Conservation (phyloP, 2,329 filamentous ascomycete genomes). For the Apiospora aurea region DNA sequence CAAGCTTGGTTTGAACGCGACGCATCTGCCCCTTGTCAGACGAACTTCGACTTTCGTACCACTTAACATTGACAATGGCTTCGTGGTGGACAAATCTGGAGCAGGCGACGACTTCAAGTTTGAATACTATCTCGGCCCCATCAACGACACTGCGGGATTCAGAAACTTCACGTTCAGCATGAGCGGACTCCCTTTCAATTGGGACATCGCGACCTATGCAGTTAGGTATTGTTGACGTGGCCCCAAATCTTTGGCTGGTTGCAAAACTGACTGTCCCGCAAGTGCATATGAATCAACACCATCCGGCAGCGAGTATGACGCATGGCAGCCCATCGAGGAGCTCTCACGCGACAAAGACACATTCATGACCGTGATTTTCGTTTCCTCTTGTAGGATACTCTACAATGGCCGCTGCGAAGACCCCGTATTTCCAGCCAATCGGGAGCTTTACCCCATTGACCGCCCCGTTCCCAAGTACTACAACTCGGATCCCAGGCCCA, state of each 20-base stretch:
- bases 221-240: background rate
- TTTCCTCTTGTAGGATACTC: conserved; percentile 15
- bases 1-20: background rate
- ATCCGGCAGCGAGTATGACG: background rate
- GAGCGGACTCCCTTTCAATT: background rate
- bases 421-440: background rate
- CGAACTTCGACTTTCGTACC: conserved; percentile 1
- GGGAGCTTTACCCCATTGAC: background rate
- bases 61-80: background rate
- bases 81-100: background rate
- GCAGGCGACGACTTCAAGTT: background rate
- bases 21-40: background rate
- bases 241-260: background rate
- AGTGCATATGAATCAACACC: background rate
- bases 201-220: background rate
- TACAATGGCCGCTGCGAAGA: conserved; percentile 20
- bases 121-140: background rate
- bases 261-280: background rate
- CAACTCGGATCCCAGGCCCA: background rate
- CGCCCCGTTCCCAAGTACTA: background rate
- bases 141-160: background rate
- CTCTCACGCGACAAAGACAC: background rate
- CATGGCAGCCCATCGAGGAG: background rate
- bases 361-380: conserved; percentile 20
- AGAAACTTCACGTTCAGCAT: background rate